Evolutionary conservation across 208 protist genomes (phyloP).

Genomic region (Leishmania turanica): DNA sequence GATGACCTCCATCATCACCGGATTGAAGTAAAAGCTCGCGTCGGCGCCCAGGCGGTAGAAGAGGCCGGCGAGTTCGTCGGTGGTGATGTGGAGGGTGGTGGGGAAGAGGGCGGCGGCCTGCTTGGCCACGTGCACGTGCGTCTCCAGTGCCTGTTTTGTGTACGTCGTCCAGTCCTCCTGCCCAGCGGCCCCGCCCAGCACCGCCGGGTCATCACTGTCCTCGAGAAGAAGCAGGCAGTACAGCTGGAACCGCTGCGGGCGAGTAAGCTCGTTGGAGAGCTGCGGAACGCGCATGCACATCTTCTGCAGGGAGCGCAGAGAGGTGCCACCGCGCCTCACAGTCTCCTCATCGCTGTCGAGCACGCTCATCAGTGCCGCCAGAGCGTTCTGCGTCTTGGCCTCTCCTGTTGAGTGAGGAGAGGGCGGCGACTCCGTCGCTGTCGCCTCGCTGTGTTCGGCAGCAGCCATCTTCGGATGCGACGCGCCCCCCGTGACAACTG

Average conservation of each 20-base stretch:
- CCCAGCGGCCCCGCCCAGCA: background rate
- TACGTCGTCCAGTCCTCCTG: constrained; percentile 13
- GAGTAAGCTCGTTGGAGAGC: constrained; percentile 46
- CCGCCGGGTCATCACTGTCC: background rate
- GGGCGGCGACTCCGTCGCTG: background rate
- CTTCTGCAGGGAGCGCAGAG: constrained; percentile 49
- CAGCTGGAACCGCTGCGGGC: constrained; percentile 44
- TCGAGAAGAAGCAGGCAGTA: constrained; percentile 67
- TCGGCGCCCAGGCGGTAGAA: constrained; percentile 39
- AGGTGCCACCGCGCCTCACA: background rate
- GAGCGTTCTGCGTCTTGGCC: constrained; percentile 6
- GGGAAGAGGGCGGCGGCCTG: constrained; percentile 28
- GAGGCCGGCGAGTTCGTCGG: constrained; percentile 32
- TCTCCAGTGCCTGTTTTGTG: constrained; percentile 32
- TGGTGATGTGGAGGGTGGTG: constrained; percentile 14
- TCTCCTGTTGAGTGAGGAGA: background rate
- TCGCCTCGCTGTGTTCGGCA: background rate
- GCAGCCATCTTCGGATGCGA: background rate
- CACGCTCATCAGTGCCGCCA: constrained; percentile 22
- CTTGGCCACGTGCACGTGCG: constrained; percentile 33
- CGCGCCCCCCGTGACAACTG: background rate
- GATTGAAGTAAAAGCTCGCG: constrained; percentile 49
- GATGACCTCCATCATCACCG: constrained; percentile 45
- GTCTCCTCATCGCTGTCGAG: constrained; percentile 16
- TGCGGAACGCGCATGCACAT: constrained; percentile 63